Conservation (phyloP, 768 basidiomycete species). For the Mycena rebaudengoi region DNA sequence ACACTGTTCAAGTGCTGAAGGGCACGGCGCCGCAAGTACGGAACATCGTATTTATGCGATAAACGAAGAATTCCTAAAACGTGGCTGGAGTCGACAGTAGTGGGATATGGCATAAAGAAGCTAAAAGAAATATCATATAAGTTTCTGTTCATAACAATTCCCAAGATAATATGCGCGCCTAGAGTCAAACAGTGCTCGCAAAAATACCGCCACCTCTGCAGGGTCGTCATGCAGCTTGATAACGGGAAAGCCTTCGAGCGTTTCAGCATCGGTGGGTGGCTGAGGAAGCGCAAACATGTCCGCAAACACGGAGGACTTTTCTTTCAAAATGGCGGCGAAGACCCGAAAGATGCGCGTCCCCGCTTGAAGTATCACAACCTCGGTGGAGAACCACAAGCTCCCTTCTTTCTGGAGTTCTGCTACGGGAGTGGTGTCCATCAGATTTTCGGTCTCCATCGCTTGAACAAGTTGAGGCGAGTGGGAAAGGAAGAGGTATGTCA, state of each 20-base stretch:
- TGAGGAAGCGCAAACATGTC: constrained; percentile 15
- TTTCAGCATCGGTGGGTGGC: not conserved
- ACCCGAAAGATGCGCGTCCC: not conserved
- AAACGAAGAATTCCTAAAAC: not conserved
- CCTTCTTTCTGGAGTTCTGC: constrained; percentile 14
- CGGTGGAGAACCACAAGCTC: constrained; percentile 2
- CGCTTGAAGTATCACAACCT: constrained; percentile 3
- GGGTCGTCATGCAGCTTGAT: constrained; percentile 11
- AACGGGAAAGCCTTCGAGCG: not conserved
- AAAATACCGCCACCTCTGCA: not conserved
- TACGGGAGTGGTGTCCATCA: no score
- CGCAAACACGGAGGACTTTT: constrained; percentile 11
- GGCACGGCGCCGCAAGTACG: constrained; percentile 3
- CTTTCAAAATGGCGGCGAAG: not conserved
- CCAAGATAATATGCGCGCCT: not conserved
- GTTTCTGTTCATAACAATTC: not conserved
- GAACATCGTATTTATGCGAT: constrained; percentile 8
- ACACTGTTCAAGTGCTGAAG: not conserved
- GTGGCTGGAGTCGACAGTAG: not conserved
- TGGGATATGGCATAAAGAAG: constrained; percentile 5
- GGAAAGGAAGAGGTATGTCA: not conserved
- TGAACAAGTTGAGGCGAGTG: no score
- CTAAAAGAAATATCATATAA: not conserved
- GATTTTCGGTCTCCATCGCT: no score
- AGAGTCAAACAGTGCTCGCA: constrained; percentile 13